Evolutionary conservation across 768 basidiomycete genomes (phyloP).

Genomic region (Trametes coccinea): DNA sequence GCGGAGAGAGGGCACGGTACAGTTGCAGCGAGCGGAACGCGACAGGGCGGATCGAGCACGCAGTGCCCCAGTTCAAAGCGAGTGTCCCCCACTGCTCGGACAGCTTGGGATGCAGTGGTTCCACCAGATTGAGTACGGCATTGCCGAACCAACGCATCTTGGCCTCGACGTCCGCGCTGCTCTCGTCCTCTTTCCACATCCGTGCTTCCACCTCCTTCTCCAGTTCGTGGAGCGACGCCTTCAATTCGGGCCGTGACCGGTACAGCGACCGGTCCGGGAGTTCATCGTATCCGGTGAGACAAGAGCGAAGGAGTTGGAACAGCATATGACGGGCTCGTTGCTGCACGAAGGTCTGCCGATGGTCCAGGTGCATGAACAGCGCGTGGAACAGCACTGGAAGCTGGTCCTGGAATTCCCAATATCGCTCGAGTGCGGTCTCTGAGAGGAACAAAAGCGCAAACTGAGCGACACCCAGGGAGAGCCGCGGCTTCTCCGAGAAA

Average conservation of each 20-base stretch:
- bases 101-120: conserved; percentile 68
- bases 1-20: conserved; percentile 79
- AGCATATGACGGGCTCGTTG: conserved; percentile 74
- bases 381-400: conserved; percentile 78
- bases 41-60: conserved; percentile 81
- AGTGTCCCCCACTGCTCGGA: conserved; percentile 77
- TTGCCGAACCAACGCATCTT: conserved; percentile 72
- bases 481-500: conserved; percentile 69
- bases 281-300: conserved; percentile 77
- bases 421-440: conserved; percentile 72
- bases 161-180: conserved; percentile 51
- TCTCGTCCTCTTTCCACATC: conserved; percentile 76
- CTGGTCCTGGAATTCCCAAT: conserved; percentile 71
- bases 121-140: conserved; percentile 64
- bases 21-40: conserved; percentile 90
- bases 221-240: conserved; percentile 51
- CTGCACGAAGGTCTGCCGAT: conserved; percentile 68
- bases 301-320: conserved; percentile 81
- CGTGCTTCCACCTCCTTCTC: conserved; percentile 57
- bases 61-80: conserved; percentile 81
- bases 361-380: conserved; percentile 80
- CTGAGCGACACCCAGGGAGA: conserved; percentile 79
- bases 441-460: conserved; percentile 85
- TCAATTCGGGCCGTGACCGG: conserved; percentile 49
- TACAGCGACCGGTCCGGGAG: conserved; percentile 57